A percentile compares a stretch with the other conserved stretches of the same genome.
phyloP scores from a whole-genome alignment of 352 stramenopile genomes.

The Stramenopiles sp. region DNA sequence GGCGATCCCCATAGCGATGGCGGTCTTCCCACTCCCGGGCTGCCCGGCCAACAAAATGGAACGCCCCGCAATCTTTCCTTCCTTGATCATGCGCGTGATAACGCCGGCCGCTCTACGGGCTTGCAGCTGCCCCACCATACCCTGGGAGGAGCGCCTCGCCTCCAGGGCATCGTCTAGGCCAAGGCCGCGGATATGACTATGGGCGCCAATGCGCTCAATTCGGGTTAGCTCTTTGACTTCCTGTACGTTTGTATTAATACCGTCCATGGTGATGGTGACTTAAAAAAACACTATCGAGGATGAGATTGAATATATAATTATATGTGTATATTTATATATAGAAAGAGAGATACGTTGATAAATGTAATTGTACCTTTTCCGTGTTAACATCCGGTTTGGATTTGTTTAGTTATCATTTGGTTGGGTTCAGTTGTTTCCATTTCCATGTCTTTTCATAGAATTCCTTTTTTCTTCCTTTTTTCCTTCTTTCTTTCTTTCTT shows the following conservation, averaged over 20 bases:
- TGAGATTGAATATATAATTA: too few relatives aligned
- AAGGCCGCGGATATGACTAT: slow-evolving; percentile 94
- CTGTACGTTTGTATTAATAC: slow-evolving; percentile 19
- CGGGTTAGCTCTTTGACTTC: slow-evolving; percentile 89
- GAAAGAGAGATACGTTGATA: too few relatives aligned
- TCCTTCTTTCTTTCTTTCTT: too few relatives aligned
- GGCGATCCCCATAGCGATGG: slow-evolving; percentile 91
- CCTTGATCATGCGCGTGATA: slow-evolving; percentile 93
- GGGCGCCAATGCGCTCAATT: slow-evolving; percentile 92
- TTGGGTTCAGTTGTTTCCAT: too few relatives aligned
- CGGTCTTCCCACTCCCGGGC: slow-evolving; percentile 70
- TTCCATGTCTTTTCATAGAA: too few relatives aligned
- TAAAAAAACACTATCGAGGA: too few relatives aligned
- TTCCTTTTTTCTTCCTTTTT: too few relatives aligned
- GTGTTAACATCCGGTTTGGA: too few relatives aligned
- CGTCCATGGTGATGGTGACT: not conserved
- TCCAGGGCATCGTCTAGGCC: slow-evolving; percentile 91
- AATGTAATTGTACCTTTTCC: too few relatives aligned
- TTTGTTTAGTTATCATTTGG: too few relatives aligned
- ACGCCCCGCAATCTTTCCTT: slow-evolving; percentile 88
- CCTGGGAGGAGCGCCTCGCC: slow-evolving; percentile 67
- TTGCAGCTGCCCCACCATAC: slow-evolving; percentile 85
- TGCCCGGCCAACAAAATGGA: slow-evolving; percentile 86
- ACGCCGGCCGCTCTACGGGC: slow-evolving; percentile 79
- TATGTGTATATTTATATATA: too few relatives aligned